Base-by-base conservation (phyloP, 176 grass and related monocot species). In the Musa itinerans region DNA sequence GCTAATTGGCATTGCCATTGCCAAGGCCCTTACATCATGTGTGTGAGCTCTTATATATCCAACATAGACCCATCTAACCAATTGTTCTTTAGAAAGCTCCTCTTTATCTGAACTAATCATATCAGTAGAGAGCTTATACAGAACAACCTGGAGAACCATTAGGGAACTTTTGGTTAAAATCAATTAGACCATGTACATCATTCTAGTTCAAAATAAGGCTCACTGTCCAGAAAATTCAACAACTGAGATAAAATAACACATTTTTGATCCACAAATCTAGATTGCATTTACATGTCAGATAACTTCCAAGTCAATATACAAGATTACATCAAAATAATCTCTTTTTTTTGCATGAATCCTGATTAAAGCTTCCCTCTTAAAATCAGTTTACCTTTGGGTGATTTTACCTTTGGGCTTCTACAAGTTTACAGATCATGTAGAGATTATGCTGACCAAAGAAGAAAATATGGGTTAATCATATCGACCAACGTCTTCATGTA, bases 11-110 rank as follows among this genome's bases (percentile, higher is more conserved):
- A 94, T 82, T 71, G 95, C 83, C 81, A 92, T 87, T 65, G 91
- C 79, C 65, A 99, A 85, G 55, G 91, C 95, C 73, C 86, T 94
- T 76, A 94, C 65, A 85, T 99, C 95, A 84, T 99, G 95, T 84
- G 84, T 92, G 63, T 99, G 95, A 72, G 83, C 75, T 84, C 86
- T 92, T 21, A 86, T 71, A 74, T 92, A 88, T 29, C 76, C 78
- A 75, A 99, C 82, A 84, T 99, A 99, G 11, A 87, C 70, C 91
- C 95, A 99, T 63, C 91, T 94, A 48, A 0, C 11, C 23, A 52
- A 59, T 74, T 89, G 82, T 78, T 84, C 95, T 83, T 86, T 70
- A 63, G 58, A 21, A 64, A 21, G 21, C 56, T 34, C 20, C 8
- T 80, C 43, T 80, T 84, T 80, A 43, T 50, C 23, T 75, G 65